These are phyloP conservation scores for Psilocybe tampanensis DNA, from an alignment of 768 basidiomycete species.

Conservation along the genomic window DNA sequence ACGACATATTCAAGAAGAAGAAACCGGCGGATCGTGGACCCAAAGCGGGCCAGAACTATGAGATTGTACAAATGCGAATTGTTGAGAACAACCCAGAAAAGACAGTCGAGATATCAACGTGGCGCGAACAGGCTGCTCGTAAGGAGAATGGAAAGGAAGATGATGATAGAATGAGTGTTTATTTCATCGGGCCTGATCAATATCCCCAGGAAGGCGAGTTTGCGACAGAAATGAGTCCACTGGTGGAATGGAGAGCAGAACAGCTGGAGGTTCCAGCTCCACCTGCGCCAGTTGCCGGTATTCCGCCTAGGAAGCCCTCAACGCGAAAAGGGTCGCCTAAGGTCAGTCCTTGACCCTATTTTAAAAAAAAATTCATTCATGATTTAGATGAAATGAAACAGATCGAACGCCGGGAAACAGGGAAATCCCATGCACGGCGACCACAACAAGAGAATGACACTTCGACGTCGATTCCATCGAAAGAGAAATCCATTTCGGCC, in stretches of 20 bases:
- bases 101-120: constrained; percentile 56
- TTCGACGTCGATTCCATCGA: not conserved
- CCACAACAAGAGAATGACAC: not conserved
- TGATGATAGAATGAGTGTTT: constrained; percentile 44
- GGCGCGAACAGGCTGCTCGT: constrained; percentile 56
- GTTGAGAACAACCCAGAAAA: constrained; percentile 52
- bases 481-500: constrained; percentile 22
- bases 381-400: not conserved
- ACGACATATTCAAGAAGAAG: constrained; percentile 26
- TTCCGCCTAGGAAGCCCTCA: not conserved
- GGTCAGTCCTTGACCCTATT: not conserved
- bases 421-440: constrained; percentile 3
- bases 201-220: constrained; percentile 30
- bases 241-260: constrained; percentile 12
- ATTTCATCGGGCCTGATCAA: constrained; percentile 42
- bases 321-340: not conserved
- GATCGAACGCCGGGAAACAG: not conserved
- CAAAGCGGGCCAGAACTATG: constrained; percentile 39
- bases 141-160: constrained; percentile 34
- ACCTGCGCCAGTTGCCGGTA: not conserved
- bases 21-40: constrained; percentile 23
- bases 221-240: constrained; percentile 12
- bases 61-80: constrained; percentile 42
- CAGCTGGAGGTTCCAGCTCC: not conserved
- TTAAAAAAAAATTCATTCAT: not conserved